Evolutionary conservation across 495 filamentous ascomycete species (phyloP), one percentile per base, ranked within the genome.

Genomic region (Tricharina praecox): DNA sequence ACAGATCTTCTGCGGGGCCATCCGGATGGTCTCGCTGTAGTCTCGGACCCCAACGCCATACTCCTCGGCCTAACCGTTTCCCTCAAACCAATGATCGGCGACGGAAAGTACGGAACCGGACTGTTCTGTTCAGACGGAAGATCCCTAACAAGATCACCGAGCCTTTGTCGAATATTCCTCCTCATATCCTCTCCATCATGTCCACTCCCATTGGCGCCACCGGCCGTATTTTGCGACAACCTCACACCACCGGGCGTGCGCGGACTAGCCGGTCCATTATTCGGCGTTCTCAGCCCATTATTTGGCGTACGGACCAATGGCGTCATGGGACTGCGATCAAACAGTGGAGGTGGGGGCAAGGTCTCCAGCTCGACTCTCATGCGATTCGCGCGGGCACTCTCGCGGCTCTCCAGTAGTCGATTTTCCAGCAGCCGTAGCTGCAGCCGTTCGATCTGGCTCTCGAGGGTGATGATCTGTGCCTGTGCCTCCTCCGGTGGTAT

Each of bases 391-490:
- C 34, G 34, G 8, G 34, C 34, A 7, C 25, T 10, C 10, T 43
- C 5, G 7, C 20, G 39, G 25, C 16, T 28, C 39, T 43, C 39
- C 23, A 43, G 39, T 24, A 43, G 24, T 43, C 39, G 23, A 24
- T 43, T 25, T 43, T 43, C 20, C n/a, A 56, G 38, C 47, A 56
- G 47, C 10, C 53, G 38, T 11, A 48, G 43, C 10, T 56, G 53
- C 13, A 56, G 35, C 23, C 51, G 40, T 10, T 54, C 51, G 10
- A 56, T 25, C 15, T 56, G 51, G 15, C 49, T 50, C 47, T 54
- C 53, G 1, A 56, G 42, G 40, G 53, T 48, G 28, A 52, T 44
- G 34, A 56, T 56, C 2, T 56, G 53, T 5, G 53, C 53, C 11
- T 51, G 46, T 16, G 53, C 49, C 16, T 56, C 53, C 20, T 43